Percentiles rank a stretch among this genome's conserved stretches.
Evolutionary conservation across 768 basidiomycete species (phyloP).

Genomic region (Tricholoma hemisulphureum): DNA sequence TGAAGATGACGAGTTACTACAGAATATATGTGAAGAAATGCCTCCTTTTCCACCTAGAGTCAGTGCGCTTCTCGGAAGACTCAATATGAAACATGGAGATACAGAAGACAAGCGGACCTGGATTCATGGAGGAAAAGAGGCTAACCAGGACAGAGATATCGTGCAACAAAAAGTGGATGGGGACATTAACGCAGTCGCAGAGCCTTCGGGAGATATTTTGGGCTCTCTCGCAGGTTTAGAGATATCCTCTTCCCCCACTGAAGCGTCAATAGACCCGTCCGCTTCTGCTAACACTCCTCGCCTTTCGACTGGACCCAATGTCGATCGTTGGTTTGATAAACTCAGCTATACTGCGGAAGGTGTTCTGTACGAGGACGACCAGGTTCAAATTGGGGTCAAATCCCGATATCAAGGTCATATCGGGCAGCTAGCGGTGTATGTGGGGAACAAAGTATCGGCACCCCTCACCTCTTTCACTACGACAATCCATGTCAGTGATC

Average conservation of each 20-base stretch:
- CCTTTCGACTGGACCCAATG: slow-evolving; percentile 62
- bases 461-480: slow-evolving; percentile 92
- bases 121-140: slow-evolving; percentile 93
- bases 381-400: slow-evolving; percentile 95
- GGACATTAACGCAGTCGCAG: slow-evolving; percentile 23
- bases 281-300: slow-evolving; percentile 42
- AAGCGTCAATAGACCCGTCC: slow-evolving; percentile 2
- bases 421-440: slow-evolving; percentile 90
- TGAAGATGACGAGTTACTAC: slow-evolving; percentile 90
- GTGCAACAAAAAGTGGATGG: slow-evolving; percentile 51
- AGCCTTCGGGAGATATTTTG: slow-evolving; percentile 56
- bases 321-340: slow-evolving; percentile 89
- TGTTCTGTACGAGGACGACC: slow-evolving; percentile 91
- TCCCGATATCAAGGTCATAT: slow-evolving; percentile 94
- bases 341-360: slow-evolving; percentile 80
- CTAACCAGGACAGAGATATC: slow-evolving; percentile 74
- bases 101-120: slow-evolving; percentile 96
- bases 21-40: slow-evolving; percentile 98
- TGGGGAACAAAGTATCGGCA: slow-evolving; percentile 91
- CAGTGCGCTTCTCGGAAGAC: slow-evolving; percentile 80
- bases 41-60: slow-evolving; percentile 96
- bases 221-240: slow-evolving; percentile 83
- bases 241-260: slow-evolving; percentile 36
- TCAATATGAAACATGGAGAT: slow-evolving; percentile 88
- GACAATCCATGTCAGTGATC: slow-evolving; percentile 67